These are phyloP conservation scores for Inga laurina DNA, from an alignment of 306 rosid genomes.

Conservation along the genomic window DNA sequence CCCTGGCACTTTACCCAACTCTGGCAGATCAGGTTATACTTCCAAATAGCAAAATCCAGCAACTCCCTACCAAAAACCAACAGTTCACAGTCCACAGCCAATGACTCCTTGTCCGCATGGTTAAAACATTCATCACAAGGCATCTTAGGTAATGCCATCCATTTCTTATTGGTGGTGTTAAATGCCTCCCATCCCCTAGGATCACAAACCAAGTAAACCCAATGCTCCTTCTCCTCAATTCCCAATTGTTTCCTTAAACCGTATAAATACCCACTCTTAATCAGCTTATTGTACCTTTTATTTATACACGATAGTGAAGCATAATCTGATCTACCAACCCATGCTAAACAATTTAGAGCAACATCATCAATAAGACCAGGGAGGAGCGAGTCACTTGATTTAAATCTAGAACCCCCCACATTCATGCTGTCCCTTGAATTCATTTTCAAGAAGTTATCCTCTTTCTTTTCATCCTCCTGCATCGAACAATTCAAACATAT, in stretches of 20 bases:
- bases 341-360: slow-evolving; percentile 77
- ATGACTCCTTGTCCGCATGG: slow-evolving; percentile 91
- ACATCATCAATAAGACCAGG: slow-evolving; percentile 89
- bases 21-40: slow-evolving; percentile 55
- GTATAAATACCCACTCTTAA: slow-evolving; percentile 68
- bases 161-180: slow-evolving; percentile 58
- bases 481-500: slow-evolving; percentile 35
- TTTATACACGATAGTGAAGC: slow-evolving; percentile 65
- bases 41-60: slow-evolving; percentile 90
- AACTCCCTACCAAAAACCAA: slow-evolving; percentile 86
- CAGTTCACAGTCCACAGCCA: slow-evolving; percentile 83
- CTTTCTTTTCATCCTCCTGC: slow-evolving; percentile 49
- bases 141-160: slow-evolving; percentile 84
- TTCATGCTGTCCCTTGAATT: slow-evolving; percentile 46
- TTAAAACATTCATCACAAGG: slow-evolving; percentile 96
- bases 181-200: slow-evolving; percentile 84
- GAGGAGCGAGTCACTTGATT: slow-evolving; percentile 75
- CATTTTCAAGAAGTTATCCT: slow-evolving; percentile 37
- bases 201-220: slow-evolving; percentile 90
- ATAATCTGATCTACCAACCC: slow-evolving; percentile 69
- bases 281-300: slow-evolving; percentile 58
- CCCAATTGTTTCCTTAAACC: slow-evolving; percentile 69
- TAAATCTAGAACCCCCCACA: slow-evolving; percentile 57
- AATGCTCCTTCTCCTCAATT: slow-evolving; percentile 68
- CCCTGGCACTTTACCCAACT: slow-evolving; percentile 79